Base-by-base conservation (phyloP, 2,329 filamentous ascomycete species). In the Fusarium transvaalense region DNA sequence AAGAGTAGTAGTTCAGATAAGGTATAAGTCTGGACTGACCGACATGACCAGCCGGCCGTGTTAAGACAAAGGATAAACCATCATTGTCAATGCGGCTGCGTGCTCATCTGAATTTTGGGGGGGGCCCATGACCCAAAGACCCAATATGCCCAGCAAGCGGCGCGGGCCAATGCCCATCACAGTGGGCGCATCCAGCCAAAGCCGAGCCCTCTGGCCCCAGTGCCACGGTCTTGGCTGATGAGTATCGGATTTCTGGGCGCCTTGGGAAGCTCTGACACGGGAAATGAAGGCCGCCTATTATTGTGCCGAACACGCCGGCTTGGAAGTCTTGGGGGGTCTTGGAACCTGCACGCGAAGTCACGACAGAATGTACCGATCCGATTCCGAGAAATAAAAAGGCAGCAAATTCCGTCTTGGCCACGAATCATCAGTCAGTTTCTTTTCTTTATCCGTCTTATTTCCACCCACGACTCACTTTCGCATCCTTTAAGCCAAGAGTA, bases 261-360 rank as follows among this genome's bases (percentile, higher is more conserved):
- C 23, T 54, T 66, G 54, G 48, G 53, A 43, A 38, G 66, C 55
- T 58, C 53, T 63, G 61, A 73, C 56, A 31, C 53, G 54, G 64
- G 69, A 72, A 74, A 73, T 72, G 71, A 74, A 61, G 55, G 50
- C 69, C 67, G 69, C 69, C 58, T 66, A 48, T 42, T 55, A 70
- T 61, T 73, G 67, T 73, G 71, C 71, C 71, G 71, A 69, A 58
- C 53, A 66, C 69, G 61, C 68, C 67, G 71, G 70, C 71, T 74
- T 74, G 71, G 71, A 70, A 66, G 62, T 67, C 71, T 64, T 70
- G 68, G 71, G 64, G 65, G 58, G 60, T 64, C 69, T 64, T 71
- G 68, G 68, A 68, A 62, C 39, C 25, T 64, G 47, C 51, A 53
- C 48, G 60, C 67, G 37, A 54, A 64, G 67, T 52, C 64, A 48